phyloP scores from a whole-genome alignment of 345 rosid species.

The Excoecaria agallocha region DNA sequence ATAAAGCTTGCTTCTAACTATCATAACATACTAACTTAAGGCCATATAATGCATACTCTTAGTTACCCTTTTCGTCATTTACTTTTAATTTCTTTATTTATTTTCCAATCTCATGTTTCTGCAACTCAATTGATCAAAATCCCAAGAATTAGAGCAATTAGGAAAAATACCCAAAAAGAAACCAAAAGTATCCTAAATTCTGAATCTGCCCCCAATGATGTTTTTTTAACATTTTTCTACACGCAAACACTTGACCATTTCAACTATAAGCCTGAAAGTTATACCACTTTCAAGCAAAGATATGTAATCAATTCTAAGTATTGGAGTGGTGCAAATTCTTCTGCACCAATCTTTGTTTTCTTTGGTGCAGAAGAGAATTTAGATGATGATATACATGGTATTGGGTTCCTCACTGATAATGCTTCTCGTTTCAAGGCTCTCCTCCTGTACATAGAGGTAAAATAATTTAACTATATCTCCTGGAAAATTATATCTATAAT shows the following conservation, averaged over 20 bases:
- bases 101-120: background rate
- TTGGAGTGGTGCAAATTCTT: slow-evolving; percentile 11
- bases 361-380: slow-evolving; percentile 18
- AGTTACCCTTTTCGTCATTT: background rate
- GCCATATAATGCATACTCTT: slow-evolving; percentile 1
- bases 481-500: too few relatives aligned
- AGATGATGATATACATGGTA: background rate
- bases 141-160: slow-evolving; percentile 10
- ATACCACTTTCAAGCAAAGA: slow-evolving; percentile 12
- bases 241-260: slow-evolving; percentile 19
- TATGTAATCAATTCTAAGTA: slow-evolving; percentile 1
- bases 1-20: too few relatives aligned
- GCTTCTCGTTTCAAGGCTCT: slow-evolving; percentile 15
- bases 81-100: background rate
- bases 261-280: slow-evolving; percentile 18
- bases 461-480: background rate
- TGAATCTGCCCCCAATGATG: background rate
- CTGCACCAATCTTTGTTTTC: slow-evolving; percentile 15
- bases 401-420: slow-evolving; percentile 10
- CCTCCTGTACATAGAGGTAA: slow-evolving; percentile 18
- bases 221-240: background rate
- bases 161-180: background rate
- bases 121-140: background rate
- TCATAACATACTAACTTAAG: too few relatives aligned
- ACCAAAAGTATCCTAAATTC: background rate